Base-by-base conservation (phyloP, 1,284 basidiomycete genomes). In the Caloboletus firmus region DNA sequence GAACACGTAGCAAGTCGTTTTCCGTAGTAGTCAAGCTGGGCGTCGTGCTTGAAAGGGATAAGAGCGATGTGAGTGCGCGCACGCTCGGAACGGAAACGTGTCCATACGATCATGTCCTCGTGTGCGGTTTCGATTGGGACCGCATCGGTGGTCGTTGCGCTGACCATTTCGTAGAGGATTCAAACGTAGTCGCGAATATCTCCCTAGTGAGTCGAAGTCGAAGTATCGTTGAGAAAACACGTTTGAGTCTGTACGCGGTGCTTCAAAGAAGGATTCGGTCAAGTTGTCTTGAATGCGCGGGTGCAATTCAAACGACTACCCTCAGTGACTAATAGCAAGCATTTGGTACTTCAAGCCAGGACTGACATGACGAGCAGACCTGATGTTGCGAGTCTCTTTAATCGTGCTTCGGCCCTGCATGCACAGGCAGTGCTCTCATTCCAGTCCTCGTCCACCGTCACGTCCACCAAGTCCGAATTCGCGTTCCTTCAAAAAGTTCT, bases 1-100 rank as follows among this genome's bases (percentile, higher is more conserved):
- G 94, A 98, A 71, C 95, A 98, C 1, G 96, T 99, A 5, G 96
- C 96, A 3, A 99, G 84, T 45, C 95, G 83, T 74, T 95, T 96
- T 49, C 95, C 95, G 67, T 98, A 98, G 78, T 96, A 98, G 74
- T 99, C 96, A 44, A 99, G 79, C 71, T 98, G 96, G 24, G 96
- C 95, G 72, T 99, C 96, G 73, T 99, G 96, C 93, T 96, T 7
- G 34, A 20, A 44, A 39, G 48, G 26, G 30, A 48, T 48, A 41
- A 54, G 43, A 39, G 26, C 11, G 17, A 28, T 9, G 20, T 35
- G 42, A 54, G 28, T 31, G 22, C 28, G 47, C 30, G 34, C 28
- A 18, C 13, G 11, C 45, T 49, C 52, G 49, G 18, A 28, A 36
- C n/a, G 44, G 17, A 43, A 37, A 49, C 31, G 34, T n/a, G 54